These are phyloP conservation scores for Vigna unguiculata DNA, from an alignment of 306 rosid genomes.

Conservation along the genomic window DNA sequence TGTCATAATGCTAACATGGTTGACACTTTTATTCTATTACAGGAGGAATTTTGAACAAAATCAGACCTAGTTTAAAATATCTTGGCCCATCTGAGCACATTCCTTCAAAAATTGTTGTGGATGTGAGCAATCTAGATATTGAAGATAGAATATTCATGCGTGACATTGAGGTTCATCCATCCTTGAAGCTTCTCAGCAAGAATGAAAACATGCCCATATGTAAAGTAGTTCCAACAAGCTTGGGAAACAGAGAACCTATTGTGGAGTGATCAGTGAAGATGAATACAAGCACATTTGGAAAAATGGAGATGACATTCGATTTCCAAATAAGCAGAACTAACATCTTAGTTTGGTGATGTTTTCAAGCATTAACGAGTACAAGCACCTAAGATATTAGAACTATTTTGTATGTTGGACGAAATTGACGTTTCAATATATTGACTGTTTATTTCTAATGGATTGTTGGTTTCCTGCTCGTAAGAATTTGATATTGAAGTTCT, in stretches of 20 bases:
- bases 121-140: slow-evolving; percentile 80
- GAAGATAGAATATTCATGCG: slow-evolving; percentile 74
- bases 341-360: slow-evolving; percentile 33
- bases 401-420: slow-evolving; percentile 28
- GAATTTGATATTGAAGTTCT: slow-evolving; percentile 20
- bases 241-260: slow-evolving; percentile 54
- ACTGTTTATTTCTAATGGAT: slow-evolving; percentile 42
- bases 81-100: slow-evolving; percentile 82
- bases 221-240: slow-evolving; percentile 63
- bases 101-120: slow-evolving; percentile 87
- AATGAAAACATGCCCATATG: slow-evolving; percentile 84
- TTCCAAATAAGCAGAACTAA: slow-evolving; percentile 47
- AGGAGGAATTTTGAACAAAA: slow-evolving; percentile 77
- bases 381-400: slow-evolving; percentile 38
- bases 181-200: slow-evolving; percentile 85
- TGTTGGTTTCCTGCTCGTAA: no score
- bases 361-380: slow-evolving; percentile 34
- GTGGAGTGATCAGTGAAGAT: slow-evolving; percentile 35
- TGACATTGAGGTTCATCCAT: slow-evolving; percentile 76
- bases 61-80: slow-evolving; percentile 74
- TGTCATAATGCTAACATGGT: slow-evolving; percentile 35
- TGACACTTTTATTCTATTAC: slow-evolving; percentile 43
- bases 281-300: neutral
- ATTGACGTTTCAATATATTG: slow-evolving; percentile 22
- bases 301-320: slow-evolving; percentile 35